Conservation (phyloP, 139 green algal species). For the Chlorella sp. region DNA sequence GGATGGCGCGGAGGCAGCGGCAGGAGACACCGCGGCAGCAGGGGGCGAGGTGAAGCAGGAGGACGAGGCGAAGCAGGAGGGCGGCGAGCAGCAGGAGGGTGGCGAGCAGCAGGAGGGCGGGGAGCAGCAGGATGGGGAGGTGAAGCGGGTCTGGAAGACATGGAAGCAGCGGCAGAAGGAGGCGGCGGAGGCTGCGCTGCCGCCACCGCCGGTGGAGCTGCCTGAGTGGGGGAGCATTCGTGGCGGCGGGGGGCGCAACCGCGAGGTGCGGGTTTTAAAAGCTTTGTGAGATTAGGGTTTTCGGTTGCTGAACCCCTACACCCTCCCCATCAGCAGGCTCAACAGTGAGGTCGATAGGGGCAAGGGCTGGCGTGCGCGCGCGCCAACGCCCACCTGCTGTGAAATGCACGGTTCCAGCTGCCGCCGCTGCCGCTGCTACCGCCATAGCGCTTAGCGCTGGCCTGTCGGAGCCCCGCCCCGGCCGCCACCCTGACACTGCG, state of each 20-base stretch:
- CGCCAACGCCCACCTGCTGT: no score
- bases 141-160: neutral
- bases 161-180: constrained; percentile 3
- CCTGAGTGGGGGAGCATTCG: constrained; percentile 28
- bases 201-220: neutral
- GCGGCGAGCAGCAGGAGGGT: neutral
- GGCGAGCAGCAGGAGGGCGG: no score
- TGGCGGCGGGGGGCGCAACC: constrained; percentile 35
- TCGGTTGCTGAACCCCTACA: no score
- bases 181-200: neutral
- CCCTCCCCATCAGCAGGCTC: no score
- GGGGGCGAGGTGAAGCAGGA: neutral
- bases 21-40: neutral
- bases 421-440: neutral
- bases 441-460: neutral
- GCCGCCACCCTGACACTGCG: neutral
- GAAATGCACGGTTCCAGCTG: neutral
- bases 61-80: neutral
- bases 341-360: no score
- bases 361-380: no score
- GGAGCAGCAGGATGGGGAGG: neutral
- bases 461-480: neutral
- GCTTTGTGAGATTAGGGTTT: no score
- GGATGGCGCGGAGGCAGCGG: neutral
- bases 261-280: neutral